A percentile compares a stretch with the other conserved stretches of the same genome.
phyloP scores from a whole-genome alignment of 192 early-diverging fungal species.

The Coemansia sp. region DNA sequence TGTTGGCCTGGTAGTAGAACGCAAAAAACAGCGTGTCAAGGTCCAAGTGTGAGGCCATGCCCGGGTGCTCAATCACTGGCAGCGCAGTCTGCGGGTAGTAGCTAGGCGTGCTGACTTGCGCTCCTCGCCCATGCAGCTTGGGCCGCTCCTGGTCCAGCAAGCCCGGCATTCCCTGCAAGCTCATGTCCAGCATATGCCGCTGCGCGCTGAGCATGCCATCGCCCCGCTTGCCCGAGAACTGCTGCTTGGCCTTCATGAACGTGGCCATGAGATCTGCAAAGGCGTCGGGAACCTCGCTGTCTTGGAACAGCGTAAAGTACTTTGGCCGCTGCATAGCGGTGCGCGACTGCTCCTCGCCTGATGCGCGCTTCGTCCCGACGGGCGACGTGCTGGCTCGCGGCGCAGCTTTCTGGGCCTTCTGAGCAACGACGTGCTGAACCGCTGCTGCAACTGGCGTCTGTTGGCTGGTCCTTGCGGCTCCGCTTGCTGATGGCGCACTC shows the following conservation, averaged over 20 bases:
- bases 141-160: slow-evolving; percentile 80
- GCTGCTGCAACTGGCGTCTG: not conserved
- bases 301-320: slow-evolving; percentile 51
- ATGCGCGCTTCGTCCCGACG: slow-evolving; percentile 42
- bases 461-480: not conserved
- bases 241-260: slow-evolving; percentile 68
- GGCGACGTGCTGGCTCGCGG: slow-evolving; percentile 40
- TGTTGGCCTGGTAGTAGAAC: slow-evolving; percentile 97
- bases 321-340: slow-evolving; percentile 52
- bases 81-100: slow-evolving; percentile 93
- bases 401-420: not conserved
- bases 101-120: slow-evolving; percentile 68
- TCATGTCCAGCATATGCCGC: slow-evolving; percentile 84
- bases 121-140: slow-evolving; percentile 47
- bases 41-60: slow-evolving; percentile 89
- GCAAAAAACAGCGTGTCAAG: slow-evolving; percentile 97
- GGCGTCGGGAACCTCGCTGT: slow-evolving; percentile 62
- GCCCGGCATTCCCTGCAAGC: slow-evolving; percentile 82
- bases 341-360: slow-evolving; percentile 29
- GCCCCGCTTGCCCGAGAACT: slow-evolving; percentile 39
- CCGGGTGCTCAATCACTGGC: slow-evolving; percentile 80
- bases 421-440: not conserved
- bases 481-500: not conserved
- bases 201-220: slow-evolving; percentile 12
- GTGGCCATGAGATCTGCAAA: slow-evolving; percentile 69